Percentiles rank a stretch among this genome's conserved stretches.
phyloP scores from a whole-genome alignment of 441 rosid genomes.

The Adansonia gregorii region DNA sequence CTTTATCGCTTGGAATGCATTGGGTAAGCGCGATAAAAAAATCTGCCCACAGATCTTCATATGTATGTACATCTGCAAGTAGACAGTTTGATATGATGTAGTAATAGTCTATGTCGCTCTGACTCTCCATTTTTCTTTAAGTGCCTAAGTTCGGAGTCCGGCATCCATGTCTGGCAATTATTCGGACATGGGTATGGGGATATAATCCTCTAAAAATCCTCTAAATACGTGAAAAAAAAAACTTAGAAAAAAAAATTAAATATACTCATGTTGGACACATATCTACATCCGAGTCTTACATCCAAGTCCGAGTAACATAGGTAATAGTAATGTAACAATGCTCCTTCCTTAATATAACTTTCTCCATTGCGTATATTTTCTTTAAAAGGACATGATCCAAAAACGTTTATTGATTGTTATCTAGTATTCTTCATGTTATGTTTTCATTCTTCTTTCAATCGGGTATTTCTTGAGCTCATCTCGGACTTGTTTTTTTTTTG shows the following conservation, averaged over 20 bases:
- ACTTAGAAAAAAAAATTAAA: too few relatives aligned
- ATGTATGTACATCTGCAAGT: neutral
- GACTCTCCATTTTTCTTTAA: too few relatives aligned
- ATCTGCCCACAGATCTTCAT: slow-evolving; percentile 1
- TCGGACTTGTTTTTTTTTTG: slow-evolving; percentile 23
- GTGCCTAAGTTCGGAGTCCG: too few relatives aligned
- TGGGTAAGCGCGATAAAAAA: slow-evolving; percentile 56
- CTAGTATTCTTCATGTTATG: neutral
- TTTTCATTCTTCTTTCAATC: slow-evolving; percentile 3
- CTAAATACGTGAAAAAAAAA: too few relatives aligned
- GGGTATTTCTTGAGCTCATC: neutral
- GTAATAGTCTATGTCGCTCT: neutral
- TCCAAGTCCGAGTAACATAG: too few relatives aligned
- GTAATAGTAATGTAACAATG: neutral
- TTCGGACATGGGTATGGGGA: too few relatives aligned
- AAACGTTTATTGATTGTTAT: neutral
- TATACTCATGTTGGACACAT: too few relatives aligned
- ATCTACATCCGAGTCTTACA: too few relatives aligned
- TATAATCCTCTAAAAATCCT: too few relatives aligned
- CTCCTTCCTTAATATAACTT: neutral
- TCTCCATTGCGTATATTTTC: slow-evolving; percentile 6
- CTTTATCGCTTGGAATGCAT: slow-evolving; percentile 93
- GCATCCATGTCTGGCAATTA: too few relatives aligned
- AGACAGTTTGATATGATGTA: neutral
- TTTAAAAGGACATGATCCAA: neutral